Percentiles rank a stretch among this genome's conserved stretches.
These are phyloP conservation scores for Sporothrix globosa DNA, from an alignment of 2,329 filamentous ascomycete species.

Conservation along the genomic window DNA sequence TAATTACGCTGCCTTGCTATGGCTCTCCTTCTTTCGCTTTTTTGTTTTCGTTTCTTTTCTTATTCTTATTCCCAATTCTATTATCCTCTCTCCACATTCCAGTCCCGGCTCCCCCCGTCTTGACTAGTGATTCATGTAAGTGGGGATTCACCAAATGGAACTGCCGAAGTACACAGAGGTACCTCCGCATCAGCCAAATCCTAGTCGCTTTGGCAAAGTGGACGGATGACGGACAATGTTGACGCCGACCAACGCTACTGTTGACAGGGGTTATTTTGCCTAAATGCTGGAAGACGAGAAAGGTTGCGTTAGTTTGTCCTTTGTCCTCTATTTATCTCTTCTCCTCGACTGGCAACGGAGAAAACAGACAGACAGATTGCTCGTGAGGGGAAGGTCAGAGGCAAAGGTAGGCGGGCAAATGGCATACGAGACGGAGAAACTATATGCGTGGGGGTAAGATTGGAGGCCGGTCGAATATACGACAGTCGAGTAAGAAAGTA, in stretches of 20 bases:
- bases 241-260: neutral
- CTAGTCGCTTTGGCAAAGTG: too few relatives aligned
- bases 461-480: neutral
- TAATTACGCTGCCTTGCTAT: too few relatives aligned
- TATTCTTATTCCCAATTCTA: neutral
- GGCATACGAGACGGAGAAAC: slow-evolving; percentile 2
- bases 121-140: neutral
- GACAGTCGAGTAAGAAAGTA: neutral
- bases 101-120: neutral
- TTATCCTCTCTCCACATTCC: neutral
- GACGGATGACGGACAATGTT: too few relatives aligned
- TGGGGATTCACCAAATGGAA: neutral
- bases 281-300: neutral
- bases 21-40: neutral
- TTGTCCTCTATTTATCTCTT: too few relatives aligned
- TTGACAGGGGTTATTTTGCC: slow-evolving; percentile 19
- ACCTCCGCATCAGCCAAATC: neutral
- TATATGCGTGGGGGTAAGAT: neutral
- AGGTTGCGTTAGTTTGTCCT: too few relatives aligned
- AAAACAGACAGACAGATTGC: too few relatives aligned
- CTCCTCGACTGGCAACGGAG: too few relatives aligned
- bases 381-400: neutral
- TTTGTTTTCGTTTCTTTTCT: neutral
- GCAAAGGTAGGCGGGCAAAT: neutral
- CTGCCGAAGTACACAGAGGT: neutral